Evolutionary conservation across 345 rosid species (phyloP), one percentile per base, ranked within the genome.

Genomic region (Brassica incana): DNA sequence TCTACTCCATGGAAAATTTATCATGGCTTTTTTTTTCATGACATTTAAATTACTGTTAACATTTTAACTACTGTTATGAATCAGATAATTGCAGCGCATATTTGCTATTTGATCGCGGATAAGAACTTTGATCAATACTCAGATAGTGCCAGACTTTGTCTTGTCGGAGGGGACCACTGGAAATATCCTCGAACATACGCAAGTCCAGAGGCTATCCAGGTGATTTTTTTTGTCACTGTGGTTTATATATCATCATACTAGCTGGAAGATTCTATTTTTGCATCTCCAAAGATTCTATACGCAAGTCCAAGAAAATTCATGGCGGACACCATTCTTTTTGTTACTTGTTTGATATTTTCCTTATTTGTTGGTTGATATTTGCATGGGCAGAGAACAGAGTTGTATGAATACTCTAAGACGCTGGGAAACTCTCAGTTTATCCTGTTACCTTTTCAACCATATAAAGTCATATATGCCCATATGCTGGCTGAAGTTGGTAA

Each of bases 401-500:
- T 95, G 43, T 93, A 90, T 80, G 99, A 95, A 84, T 95, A 95
- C 78, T 88, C 99, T 2, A 93, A 88, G 90, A 87, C 91, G 82
- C 90, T 90, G 35, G 98, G 99, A 67, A 95, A 95, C 86, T 88
- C 99, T 83, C 99, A 95, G 89, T 93, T 83, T 83, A 86, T 84
- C 72, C 77, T 95, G 82, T 85, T 85, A 70, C 95, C 97, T 5
- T 90, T 95, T 90, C 99, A 93, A 84, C 97, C 98, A 10, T 95
- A 95, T 75, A 95, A 95, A 85, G 82, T 95, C 77, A 69, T 93
- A 48, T 95, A 95, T 86, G 99, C 99, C 8, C 77, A 88, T 86
- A 93, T 95, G 99, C 88, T 95, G 75, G 97, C 97, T 73, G 99
- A 95, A 90, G 91, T 93, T 60, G 99, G 99, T 73, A 95, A 84